These are phyloP conservation scores for Lathyrus aphaca DNA, from an alignment of 306 rosid species.

Conservation along the genomic window DNA sequence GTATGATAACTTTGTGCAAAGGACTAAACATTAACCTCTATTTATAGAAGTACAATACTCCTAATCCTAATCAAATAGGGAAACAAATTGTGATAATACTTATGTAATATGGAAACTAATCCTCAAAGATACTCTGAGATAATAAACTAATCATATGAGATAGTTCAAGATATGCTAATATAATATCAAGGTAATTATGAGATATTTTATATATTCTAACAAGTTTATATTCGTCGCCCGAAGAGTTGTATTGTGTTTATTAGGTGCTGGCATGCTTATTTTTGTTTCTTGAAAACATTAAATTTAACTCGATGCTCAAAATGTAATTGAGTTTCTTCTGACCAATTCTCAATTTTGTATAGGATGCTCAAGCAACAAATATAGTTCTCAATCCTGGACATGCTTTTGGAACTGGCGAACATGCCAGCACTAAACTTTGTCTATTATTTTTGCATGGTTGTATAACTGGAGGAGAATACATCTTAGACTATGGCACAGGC, in stretches of 20 bases:
- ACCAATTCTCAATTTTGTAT: slow-evolving; percentile 20
- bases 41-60: not conserved
- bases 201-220: not conserved
- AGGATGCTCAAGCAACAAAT: slow-evolving; percentile 79
- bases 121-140: not conserved
- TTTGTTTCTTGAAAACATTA: slow-evolving; percentile 2
- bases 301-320: not conserved
- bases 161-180: not conserved
- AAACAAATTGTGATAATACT: not conserved
- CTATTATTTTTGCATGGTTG: slow-evolving; percentile 64
- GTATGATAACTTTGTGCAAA: too few relatives aligned
- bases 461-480: slow-evolving; percentile 72
- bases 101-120: not conserved
- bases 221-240: not conserved
- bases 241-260: not conserved
- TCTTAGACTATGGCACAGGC: slow-evolving; percentile 94
- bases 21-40: too few relatives aligned
- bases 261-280: not conserved
- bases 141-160: not conserved
- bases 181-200: not conserved
- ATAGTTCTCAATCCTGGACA: slow-evolving; percentile 80
- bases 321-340: not conserved
- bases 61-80: not conserved
- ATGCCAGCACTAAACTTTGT: slow-evolving; percentile 79
- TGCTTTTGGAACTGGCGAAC: slow-evolving; percentile 97